Conservation (phyloP, 805 yeast genomes). For the Teunomyces tritomae region DNA sequence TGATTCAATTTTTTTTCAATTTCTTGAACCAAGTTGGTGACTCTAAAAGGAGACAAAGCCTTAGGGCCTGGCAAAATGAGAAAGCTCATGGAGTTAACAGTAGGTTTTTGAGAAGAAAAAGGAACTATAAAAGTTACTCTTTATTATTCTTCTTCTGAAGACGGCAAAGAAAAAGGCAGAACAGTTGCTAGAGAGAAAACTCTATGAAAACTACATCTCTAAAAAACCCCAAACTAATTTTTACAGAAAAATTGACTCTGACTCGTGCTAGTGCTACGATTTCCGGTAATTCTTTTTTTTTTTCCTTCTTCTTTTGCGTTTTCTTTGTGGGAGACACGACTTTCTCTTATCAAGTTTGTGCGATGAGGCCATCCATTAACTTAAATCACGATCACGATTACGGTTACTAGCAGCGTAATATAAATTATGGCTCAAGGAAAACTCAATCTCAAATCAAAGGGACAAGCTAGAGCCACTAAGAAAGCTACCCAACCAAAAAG, state of each 20-base stretch:
- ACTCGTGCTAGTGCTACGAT: conserved; percentile 1
- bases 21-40: conserved; percentile 66
- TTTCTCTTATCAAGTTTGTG: neutral
- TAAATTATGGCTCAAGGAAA: conserved; percentile 70
- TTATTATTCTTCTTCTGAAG: neutral
- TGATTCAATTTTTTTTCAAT: conserved; percentile 69
- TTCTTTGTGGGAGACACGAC: conserved; percentile 1
- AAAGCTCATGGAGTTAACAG: conserved; percentile 20
- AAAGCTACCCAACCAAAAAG: conserved; percentile 64
- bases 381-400: no score
- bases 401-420: neutral
- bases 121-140: no score
- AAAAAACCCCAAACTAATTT: conserved; percentile 3
- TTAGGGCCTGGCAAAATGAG: conserved; percentile 76
- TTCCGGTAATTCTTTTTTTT: neutral
- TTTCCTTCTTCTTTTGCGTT: neutral
- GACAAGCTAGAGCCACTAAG: conserved; percentile 56
- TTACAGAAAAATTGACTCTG: conserved; percentile 3
- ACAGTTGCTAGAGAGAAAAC: neutral
- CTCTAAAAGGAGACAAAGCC: conserved; percentile 86
- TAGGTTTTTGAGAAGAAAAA: no score
- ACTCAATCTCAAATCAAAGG: conserved; percentile 52
- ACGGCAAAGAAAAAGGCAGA: neutral
- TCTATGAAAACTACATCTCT: conserved; percentile 1
- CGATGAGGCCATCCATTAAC: neutral